These are phyloP conservation scores for Apiospora rasikravindrae DNA, from an alignment of 2,329 filamentous ascomycete species.

Conservation along the genomic window DNA sequence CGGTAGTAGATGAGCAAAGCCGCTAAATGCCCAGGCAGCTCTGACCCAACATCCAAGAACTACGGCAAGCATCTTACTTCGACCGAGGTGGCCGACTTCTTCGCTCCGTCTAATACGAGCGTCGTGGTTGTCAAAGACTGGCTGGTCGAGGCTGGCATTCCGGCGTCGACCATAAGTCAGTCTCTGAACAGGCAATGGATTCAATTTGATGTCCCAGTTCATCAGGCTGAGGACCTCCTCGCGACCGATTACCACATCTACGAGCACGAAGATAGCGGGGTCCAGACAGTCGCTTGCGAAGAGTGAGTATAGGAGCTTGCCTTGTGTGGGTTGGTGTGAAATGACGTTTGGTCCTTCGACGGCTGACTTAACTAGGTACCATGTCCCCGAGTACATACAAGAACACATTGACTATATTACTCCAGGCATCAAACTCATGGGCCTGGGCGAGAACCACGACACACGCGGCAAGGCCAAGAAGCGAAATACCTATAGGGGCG, in stretches of 20 bases:
- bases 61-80: conserved; percentile 47
- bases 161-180: conserved; percentile 38
- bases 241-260: conserved; percentile 47
- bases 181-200: conserved; percentile 43
- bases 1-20: not conserved
- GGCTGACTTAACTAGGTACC: conserved; percentile 41
- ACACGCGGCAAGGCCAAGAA: conserved; percentile 21
- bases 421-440: conserved; percentile 57
- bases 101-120: conserved; percentile 41
- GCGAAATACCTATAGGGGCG: conserved; percentile 25
- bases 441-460: conserved; percentile 28
- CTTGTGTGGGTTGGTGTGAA: no score
- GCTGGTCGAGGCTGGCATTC: conserved; percentile 42
- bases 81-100: conserved; percentile 44
- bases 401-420: conserved; percentile 62
- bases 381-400: conserved; percentile 52
- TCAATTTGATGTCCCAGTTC: conserved; percentile 46
- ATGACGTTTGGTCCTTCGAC: conserved; percentile 1
- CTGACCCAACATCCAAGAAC: conserved; percentile 41
- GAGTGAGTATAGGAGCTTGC: conserved; percentile 30
- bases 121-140: conserved; percentile 44
- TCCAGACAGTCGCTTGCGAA: conserved; percentile 44
- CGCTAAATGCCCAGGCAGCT: conserved; percentile 31
- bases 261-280: conserved; percentile 44
- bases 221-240: conserved; percentile 46